These are phyloP conservation scores for Debaryomyces hansenii DNA, from an alignment of 805 yeast genomes.

Conservation along the genomic window DNA sequence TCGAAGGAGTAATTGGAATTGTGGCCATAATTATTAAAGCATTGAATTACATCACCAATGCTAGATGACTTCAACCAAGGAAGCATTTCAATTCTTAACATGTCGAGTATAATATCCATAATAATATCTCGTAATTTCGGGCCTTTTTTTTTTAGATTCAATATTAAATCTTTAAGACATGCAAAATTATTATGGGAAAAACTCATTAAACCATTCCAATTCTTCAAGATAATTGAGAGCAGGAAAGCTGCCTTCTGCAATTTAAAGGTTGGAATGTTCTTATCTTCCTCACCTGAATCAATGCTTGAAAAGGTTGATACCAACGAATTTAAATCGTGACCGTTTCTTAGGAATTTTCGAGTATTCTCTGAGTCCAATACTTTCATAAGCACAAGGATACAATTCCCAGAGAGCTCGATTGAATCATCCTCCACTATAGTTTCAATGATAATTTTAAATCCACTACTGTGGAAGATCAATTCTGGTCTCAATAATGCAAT, in stretches of 20 bases:
- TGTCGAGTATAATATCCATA: slow-evolving; percentile 69
- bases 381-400: slow-evolving; percentile 41
- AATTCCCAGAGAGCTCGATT: slow-evolving; percentile 14
- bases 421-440: slow-evolving; percentile 36
- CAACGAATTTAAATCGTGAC: slow-evolving; percentile 61
- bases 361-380: slow-evolving; percentile 59
- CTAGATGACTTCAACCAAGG: slow-evolving; percentile 45
- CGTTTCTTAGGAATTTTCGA: slow-evolving; percentile 54
- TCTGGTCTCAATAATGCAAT: slow-evolving; percentile 39
- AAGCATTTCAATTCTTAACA: slow-evolving; percentile 58
- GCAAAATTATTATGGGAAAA: slow-evolving; percentile 57
- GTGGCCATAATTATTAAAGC: slow-evolving; percentile 4
- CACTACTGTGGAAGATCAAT: slow-evolving; percentile 48
- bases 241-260: slow-evolving; percentile 62
- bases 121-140: slow-evolving; percentile 58
- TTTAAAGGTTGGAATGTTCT: slow-evolving; percentile 37
- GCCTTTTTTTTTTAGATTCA: slow-evolving; percentile 61
- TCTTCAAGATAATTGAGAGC: slow-evolving; percentile 60
- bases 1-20: slow-evolving; percentile 10
- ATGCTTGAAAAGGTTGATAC: slow-evolving; percentile 69
- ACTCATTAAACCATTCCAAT: slow-evolving; percentile 75
- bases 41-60: slow-evolving; percentile 20
- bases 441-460: slow-evolving; percentile 50
- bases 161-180: slow-evolving; percentile 56
- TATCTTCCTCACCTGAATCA: slow-evolving; percentile 30